Evolutionary conservation across 1,284 basidiomycete species (phyloP), one percentile per base, ranked within the genome.

Genomic region (Microbotryomycetes sp.): DNA sequence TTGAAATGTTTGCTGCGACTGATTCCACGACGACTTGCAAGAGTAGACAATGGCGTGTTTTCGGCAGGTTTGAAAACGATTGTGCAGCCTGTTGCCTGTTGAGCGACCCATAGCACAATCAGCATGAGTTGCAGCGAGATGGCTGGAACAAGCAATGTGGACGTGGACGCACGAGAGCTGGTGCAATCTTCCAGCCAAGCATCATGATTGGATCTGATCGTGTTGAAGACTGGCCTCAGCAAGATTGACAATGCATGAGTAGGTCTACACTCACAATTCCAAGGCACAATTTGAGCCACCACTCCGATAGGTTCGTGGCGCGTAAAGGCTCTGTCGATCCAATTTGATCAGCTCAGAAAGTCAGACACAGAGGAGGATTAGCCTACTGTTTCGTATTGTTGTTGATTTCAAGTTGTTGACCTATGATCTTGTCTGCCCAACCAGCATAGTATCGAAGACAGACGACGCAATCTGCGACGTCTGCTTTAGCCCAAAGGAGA

Each of bases 301-400:
- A 77, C 76, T 42, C 74, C 75, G 59, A 76, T 73, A 45, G 76
- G 76, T 66, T 77, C 75, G 50, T 66, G 56, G 55, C 55, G 25
- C 71, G 72, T 64, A 72, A 72, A 64, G 69, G 67, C 60, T 73
- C 57, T 65, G 60, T 58, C 70, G 70, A 65, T 71, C 66, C 48
- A 73, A 67, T 62, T 76, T 74, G 50, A 76, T 73, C 75, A 59
- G 72, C 71, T 75, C 74, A 70, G 74, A 74, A 16, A 57, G 73
- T 31, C 29, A 7, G 15, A 14, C 22, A 12, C 45, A 16, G 45
- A 4, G 42, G 23, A 32, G 22, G 22, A 42, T 6, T 7, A 12
- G 50, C 49, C 25, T 22, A 56, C 49, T 52, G 49, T 50, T 61
- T 61, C 25, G 30, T 22, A 12, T 45, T 6, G 42, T 61, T 42